Percentiles rank a stretch among this genome's conserved stretches.
phyloP scores from a whole-genome alignment of 73 alveolate species.

The Tetrahymena thermophila region DNA sequence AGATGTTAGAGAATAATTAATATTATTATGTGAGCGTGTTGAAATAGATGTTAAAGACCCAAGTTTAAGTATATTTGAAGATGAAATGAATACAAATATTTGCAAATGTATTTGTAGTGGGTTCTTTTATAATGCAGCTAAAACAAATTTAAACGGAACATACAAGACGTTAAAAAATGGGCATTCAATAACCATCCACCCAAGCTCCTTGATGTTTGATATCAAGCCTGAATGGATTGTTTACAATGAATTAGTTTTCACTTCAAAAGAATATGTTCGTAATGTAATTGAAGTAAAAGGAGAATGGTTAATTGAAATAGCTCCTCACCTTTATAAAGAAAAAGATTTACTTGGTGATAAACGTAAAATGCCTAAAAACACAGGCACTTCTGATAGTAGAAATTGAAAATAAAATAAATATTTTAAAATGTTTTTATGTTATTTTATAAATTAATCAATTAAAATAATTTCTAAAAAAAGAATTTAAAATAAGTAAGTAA shows the following conservation, averaged over 20 bases:
- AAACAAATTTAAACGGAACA: constrained; percentile 86
- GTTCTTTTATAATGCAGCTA: constrained; percentile 96
- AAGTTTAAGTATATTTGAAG: constrained; percentile 30
- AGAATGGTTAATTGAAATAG: constrained; percentile 97
- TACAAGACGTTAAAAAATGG: constrained; percentile 95
- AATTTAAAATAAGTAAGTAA: too few species aligned
- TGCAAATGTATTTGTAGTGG: constrained; percentile 81
- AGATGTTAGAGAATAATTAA: constrained; percentile 95
- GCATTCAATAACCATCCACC: constrained; percentile 84
- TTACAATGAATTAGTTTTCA: constrained; percentile 95
- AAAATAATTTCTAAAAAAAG: too few species aligned
- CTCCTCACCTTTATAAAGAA: constrained; percentile 88
- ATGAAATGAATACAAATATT: background rate
- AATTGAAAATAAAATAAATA: background rate
- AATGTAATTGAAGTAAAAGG: constrained; percentile 90
- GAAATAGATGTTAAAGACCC: constrained; percentile 76
- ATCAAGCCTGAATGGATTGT: constrained; percentile 87
- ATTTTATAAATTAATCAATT: too few species aligned
- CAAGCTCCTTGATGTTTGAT: constrained; percentile 69
- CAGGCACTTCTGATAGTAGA: background rate
- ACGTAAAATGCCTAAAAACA: background rate
- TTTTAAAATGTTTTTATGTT: too few species aligned
- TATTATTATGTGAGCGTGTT: constrained; percentile 91
- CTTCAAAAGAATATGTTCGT: constrained; percentile 98
- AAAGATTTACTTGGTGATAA: background rate